A percentile compares a stretch with the other conserved stretches of the same genome.
Evolutionary conservation across 2,329 filamentous ascomycete species (phyloP).

Genomic region (Calonectria henricotiae): DNA sequence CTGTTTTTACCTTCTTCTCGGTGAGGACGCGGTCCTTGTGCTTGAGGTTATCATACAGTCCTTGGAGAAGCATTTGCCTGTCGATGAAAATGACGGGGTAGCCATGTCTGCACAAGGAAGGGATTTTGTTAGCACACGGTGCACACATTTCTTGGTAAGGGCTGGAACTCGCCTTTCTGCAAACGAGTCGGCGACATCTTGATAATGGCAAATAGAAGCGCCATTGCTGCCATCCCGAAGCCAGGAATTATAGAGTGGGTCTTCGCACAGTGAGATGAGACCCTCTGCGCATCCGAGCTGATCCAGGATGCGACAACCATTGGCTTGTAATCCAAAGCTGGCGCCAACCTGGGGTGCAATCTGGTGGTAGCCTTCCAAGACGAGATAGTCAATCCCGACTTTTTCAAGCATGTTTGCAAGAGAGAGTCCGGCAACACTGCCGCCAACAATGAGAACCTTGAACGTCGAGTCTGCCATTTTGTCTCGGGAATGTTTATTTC

Average conservation of each 20-base stretch:
- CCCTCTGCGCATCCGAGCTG: slow-evolving; percentile 1
- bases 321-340: background rate
- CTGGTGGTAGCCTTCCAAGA: slow-evolving; percentile 8
- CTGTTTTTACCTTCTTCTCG: background rate
- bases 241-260: background rate
- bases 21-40: background rate
- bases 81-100: slow-evolving; percentile 2
- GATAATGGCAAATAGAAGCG: background rate
- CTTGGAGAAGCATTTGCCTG: slow-evolving; percentile 16
- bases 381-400: slow-evolving; percentile 7
- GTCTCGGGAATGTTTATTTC: no score
- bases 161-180: background rate
- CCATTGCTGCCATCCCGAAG: background rate
- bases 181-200: background rate
- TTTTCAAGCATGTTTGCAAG: slow-evolving; percentile 12
- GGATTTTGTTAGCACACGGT: background rate
- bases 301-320: slow-evolving; percentile 1
- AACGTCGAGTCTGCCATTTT: slow-evolving; percentile 10
- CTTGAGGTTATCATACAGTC: slow-evolving; percentile 7
- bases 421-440: background rate
- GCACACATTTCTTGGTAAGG: background rate
- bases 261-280: background rate
- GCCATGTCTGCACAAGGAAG: background rate
- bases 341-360: slow-evolving; percentile 12
- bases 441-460: slow-evolving; percentile 18